Base-by-base conservation (phyloP, 1,284 basidiomycete genomes). In the Entoloma clypeatum region DNA sequence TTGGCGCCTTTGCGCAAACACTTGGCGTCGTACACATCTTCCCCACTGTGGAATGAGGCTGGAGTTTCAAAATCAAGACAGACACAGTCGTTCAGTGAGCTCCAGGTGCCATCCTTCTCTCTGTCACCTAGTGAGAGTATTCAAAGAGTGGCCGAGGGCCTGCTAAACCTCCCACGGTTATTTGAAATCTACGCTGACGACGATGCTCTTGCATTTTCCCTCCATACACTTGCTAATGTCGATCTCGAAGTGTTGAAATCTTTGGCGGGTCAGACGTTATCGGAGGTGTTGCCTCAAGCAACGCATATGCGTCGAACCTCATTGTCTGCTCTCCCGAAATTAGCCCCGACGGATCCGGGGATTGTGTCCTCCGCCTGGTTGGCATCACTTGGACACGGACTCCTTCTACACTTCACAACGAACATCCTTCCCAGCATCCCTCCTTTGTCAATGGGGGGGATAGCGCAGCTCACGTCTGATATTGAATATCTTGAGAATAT, bases 181-280 rank as follows among this genome's bases (percentile, higher is more conserved):
- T 95, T 99, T 59, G 94, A 98, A 60, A 86, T 93, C 11, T 94
- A 96, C 57, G 91, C 88, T 3, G 85, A 89, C 39, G 93, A 97
- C 60, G 87, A 90, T 50, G 89, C 89, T 7, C 73, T 96, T n/a
- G 79, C 81, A 1, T 95, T 92, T 63, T 90, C 86, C n/a, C 68
- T 93, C 36, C 77, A 84, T 47, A 91, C 88, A 0, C 69, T 95
- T 3, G 88, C 92, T 0, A 58, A 68, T 45, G 53, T 92, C 41
- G 77, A 81, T 48, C 54, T 63, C 3, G 76, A 81, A 36, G 65
- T 79, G 11, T 62, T 84, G n/a, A 71, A 71, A 36, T 63, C 63
- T 16, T 55, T 75, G 8, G 55, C 69, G 19, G 72, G 74, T 48
- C 64, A 68, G 42, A 36, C 51, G 50, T 44, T 60, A 16, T 44